These are phyloP conservation scores for Cordyceps farinosa DNA, from an alignment of 2,329 filamentous ascomycete species.

Conservation along the genomic window DNA sequence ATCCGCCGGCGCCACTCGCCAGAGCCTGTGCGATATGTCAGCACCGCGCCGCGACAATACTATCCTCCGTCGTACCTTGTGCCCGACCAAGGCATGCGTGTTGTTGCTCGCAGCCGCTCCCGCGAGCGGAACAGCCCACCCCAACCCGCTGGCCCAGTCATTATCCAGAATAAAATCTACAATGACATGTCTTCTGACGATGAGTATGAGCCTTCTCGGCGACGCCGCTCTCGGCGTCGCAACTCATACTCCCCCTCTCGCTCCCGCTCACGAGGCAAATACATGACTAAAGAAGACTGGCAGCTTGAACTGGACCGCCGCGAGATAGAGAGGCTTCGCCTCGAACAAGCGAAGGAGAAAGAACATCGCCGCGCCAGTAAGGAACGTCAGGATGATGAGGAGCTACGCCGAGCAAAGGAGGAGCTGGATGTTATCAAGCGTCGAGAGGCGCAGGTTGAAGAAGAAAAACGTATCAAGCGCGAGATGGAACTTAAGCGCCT, in stretches of 20 bases:
- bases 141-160: conserved; percentile 38
- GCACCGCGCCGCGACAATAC: conserved; percentile 36
- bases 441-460: conserved; percentile 44
- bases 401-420: conserved; percentile 47
- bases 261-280: conserved; percentile 33
- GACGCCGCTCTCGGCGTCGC: conserved; percentile 27
- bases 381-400: conserved; percentile 43
- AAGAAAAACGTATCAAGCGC: conserved; percentile 49
- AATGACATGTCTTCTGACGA: conserved; percentile 47
- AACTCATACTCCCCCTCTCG: conserved; percentile 33
- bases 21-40: conserved; percentile 44
- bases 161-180: conserved; percentile 57
- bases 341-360: conserved; percentile 39
- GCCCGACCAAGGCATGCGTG: conserved; percentile 44
- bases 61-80: conserved; percentile 41
- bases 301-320: conserved; percentile 38
- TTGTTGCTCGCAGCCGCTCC: conserved; percentile 39
- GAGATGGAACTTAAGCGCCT: conserved; percentile 49
- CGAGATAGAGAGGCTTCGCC: conserved; percentile 44
- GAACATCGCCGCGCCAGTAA: conserved; percentile 36
- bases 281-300: conserved; percentile 42
- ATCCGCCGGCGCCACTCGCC: conserved; percentile 42
- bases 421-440: conserved; percentile 47
- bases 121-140: conserved; percentile 32
- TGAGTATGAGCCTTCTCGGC: conserved; percentile 31